Percentiles rank a stretch among this genome's conserved stretches.
These are phyloP conservation scores for Hygrophila difformis DNA, from an alignment of 257 asterid genomes.

Conservation along the genomic window DNA sequence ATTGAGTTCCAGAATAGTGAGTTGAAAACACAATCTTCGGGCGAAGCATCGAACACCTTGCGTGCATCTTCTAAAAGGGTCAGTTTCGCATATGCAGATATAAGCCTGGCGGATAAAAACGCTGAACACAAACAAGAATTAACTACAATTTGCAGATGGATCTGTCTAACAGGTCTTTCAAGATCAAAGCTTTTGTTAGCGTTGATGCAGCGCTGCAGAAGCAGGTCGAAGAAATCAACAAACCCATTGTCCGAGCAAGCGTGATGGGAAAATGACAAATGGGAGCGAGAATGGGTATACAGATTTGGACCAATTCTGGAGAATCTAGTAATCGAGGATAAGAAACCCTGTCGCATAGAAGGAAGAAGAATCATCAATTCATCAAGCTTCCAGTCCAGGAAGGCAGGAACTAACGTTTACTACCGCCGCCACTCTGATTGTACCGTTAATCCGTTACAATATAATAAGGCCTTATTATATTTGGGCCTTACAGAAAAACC, in stretches of 20 bases:
- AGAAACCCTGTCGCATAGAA: constrained; percentile 13
- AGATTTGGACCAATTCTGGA: neutral
- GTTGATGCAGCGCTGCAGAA: constrained; percentile 35
- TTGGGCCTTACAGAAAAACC: too few relatives aligned
- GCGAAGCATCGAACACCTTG: constrained; percentile 40
- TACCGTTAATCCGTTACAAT: too few relatives aligned
- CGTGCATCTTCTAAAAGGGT: constrained; percentile 38
- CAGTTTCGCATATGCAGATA: constrained; percentile 35
- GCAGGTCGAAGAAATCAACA: constrained; percentile 31
- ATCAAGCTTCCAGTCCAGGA: too few relatives aligned
- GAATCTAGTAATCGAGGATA: constrained; percentile 13
- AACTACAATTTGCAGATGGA: constrained; percentile 39
- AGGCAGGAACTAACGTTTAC: too few relatives aligned
- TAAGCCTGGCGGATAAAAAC: constrained; percentile 52
- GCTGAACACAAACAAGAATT: constrained; percentile 26
- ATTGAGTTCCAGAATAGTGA: constrained; percentile 65
- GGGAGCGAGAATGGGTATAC: constrained; percentile 4
- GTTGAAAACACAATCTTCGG: constrained; percentile 20
- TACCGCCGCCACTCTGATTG: too few relatives aligned
- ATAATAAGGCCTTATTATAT: too few relatives aligned
- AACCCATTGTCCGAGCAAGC: constrained; percentile 14
- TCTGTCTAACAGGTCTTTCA: constrained; percentile 42
- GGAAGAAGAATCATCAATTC: constrained; percentile 22
- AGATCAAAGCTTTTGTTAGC: constrained; percentile 3
- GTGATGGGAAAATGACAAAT: constrained; percentile 1